Percentiles rank a stretch among this genome's conserved stretches.
Evolutionary conservation across 805 yeast genomes (phyloP).

Genomic region (Barnettozyma vustinii): DNA sequence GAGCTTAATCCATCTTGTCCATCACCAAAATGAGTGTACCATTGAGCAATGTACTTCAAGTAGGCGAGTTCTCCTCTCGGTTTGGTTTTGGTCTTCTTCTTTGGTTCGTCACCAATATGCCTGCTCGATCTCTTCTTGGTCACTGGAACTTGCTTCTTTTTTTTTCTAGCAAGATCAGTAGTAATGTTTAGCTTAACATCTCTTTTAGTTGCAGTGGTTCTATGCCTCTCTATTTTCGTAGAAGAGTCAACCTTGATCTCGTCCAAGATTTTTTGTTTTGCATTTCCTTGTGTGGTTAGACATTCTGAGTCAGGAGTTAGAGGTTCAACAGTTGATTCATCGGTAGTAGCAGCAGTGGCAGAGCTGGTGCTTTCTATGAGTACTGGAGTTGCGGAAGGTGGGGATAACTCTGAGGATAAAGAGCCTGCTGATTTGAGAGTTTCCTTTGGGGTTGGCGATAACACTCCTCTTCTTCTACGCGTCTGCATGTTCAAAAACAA

Average conservation of each 20-base stretch:
- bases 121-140: background rate
- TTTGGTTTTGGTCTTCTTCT: background rate
- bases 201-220: background rate
- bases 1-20: constrained; percentile 7
- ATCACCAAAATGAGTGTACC: constrained; percentile 9
- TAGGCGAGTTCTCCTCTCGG: background rate
- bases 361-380: background rate
- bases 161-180: too few species aligned
- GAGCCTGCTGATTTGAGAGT: background rate
- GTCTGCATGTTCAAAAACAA: background rate
- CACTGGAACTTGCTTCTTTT: background rate
- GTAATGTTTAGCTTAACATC: too few species aligned
- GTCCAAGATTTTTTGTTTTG: background rate
- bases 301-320: background rate
- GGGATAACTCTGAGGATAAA: background rate
- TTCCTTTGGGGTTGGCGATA: background rate
- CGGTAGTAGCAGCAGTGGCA: background rate
- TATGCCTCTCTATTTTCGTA: background rate
- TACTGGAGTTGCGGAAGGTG: background rate
- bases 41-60: constrained; percentile 5
- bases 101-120: background rate
- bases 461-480: background rate
- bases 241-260: background rate
- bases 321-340: constrained; percentile 8
- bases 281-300: background rate